Evolutionary conservation across 169 alveolate species (phyloP), one percentile per base, ranked within the genome.

Genomic region (Eimeria maxima): DNA sequence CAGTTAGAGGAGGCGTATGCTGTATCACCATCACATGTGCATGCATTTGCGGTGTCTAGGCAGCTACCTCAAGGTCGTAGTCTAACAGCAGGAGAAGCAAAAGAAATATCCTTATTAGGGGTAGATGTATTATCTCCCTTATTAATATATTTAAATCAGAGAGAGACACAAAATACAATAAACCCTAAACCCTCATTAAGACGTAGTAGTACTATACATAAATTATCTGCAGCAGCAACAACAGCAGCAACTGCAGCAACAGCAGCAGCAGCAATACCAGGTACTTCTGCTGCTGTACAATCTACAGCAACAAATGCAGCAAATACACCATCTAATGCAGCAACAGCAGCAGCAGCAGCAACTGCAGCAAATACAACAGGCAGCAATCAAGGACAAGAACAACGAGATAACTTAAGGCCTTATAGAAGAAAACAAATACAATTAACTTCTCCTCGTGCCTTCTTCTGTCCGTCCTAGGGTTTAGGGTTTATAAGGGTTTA

Each of bases 1-100:
- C 74, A 63, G 74, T n/a, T 63, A n/a, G 74, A 63, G 20, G 74
- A 63, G 20, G 74, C 74, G 27, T n/a, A n/a, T n/a, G n/a, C n/a
- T n/a, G n/a, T n/a, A n/a, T n/a, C n/a, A n/a, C n/a, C n/a, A n/a
- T n/a, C n/a, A n/a, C n/a, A n/a, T n/a, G n/a, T n/a, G n/a, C n/a
- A n/a, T n/a, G n/a, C n/a, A n/a, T n/a, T n/a, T n/a, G n/a, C 74
- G 86, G 7, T 27, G n/a, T 38, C n/a, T 22, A n/a, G n/a, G n/a
- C n/a, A n/a, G 53, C 20, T n/a, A 10, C 74, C 74, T 16, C 74
- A 63, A 22, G 5, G 24, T 63, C 29, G 24, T 8, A 22, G 86
- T 27, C 18, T 63, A 63, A 10, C 74, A 22, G 24, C 29, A 22
- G 29, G 27, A 22, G 74, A 63, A 63, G 74, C 74, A 8, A n/a